Conservation (phyloP, 371 early-diverging fungal genomes). For the Mortierella sp. region DNA sequence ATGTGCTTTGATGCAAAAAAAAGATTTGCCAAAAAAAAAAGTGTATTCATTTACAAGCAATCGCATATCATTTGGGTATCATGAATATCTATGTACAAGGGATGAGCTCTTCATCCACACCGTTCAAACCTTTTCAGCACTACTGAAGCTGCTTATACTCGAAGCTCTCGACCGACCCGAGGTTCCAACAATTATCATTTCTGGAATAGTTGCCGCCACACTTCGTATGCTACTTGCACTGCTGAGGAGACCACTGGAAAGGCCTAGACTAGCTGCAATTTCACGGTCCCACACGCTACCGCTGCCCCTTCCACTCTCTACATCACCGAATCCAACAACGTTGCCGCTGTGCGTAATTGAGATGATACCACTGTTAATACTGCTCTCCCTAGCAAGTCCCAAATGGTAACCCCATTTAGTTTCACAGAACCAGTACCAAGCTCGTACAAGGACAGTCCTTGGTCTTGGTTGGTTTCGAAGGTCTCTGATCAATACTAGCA, state of each 20-base stretch:
- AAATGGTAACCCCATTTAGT: constrained; percentile 20
- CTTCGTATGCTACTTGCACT: constrained; percentile 36
- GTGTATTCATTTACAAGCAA: neutral
- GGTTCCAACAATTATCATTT: constrained; percentile 14
- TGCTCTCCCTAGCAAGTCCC: neutral
- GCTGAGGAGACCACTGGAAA: constrained; percentile 29
- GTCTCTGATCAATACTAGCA: constrained; percentile 43
- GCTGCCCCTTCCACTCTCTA: neutral
- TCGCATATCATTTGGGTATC: too few relatives aligned
- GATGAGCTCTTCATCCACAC: too few relatives aligned
- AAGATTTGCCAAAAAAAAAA: neutral
- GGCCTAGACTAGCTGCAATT: constrained; percentile 21
- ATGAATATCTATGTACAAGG: too few relatives aligned
- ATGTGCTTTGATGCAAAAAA: neutral
- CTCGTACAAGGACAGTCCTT: constrained; percentile 17
- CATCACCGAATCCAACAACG: neutral
- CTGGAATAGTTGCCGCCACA: constrained; percentile 22
- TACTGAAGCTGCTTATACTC: constrained; percentile 34
- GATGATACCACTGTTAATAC: neutral
- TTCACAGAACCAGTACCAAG: constrained; percentile 40
- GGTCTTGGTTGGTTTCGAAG: constrained; percentile 41
- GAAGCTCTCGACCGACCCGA: constrained; percentile 32
- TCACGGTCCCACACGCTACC: constrained; percentile 22
- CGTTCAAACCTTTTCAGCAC: constrained; percentile 26
- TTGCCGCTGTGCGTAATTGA: neutral